Conservation (phyloP, 2,329 filamentous ascomycete genomes). For the Aspergillus fumigatiaffinis region DNA sequence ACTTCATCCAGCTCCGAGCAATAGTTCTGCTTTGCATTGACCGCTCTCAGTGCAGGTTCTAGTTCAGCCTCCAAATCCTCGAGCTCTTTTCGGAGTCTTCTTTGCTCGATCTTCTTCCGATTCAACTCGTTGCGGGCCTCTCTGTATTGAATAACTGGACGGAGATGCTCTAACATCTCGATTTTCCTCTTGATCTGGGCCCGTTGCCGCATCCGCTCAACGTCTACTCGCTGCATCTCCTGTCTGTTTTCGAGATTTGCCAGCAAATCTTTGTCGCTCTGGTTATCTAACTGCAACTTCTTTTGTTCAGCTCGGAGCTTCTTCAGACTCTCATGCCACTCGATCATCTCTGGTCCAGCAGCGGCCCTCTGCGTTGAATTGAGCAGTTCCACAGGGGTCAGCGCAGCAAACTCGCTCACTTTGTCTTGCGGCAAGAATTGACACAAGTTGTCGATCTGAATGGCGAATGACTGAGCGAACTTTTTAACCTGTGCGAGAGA, state of each 20-base stretch:
- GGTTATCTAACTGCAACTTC: constrained; percentile 54
- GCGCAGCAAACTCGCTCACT: constrained; percentile 85
- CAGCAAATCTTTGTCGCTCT: constrained; percentile 60
- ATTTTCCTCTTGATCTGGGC: constrained; percentile 63
- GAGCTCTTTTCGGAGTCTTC: constrained; percentile 55
- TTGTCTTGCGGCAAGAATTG: constrained; percentile 96
- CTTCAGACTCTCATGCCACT: constrained; percentile 73
- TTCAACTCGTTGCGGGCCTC: constrained; percentile 48
- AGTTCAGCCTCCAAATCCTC: constrained; percentile 56
- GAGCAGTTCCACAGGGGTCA: constrained; percentile 76
- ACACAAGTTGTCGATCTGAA: constrained; percentile 96
- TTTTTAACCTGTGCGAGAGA: constrained; percentile 61
- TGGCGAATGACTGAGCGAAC: constrained; percentile 69
- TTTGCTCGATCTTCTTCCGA: constrained; percentile 54
- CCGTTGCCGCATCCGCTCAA: constrained; percentile 76
- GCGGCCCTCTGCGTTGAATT: constrained; percentile 84
- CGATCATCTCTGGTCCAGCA: constrained; percentile 73
- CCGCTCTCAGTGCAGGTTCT: constrained; percentile 65
- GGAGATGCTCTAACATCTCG: constrained; percentile 60
- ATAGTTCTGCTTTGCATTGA: constrained; percentile 69
- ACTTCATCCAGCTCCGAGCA: constrained; percentile 50
- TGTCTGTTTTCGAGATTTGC: constrained; percentile 69
- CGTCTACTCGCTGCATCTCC: constrained; percentile 69
- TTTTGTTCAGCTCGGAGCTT: constrained; percentile 67
- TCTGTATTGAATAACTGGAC: constrained; percentile 63